Evolutionary conservation across 192 early-diverging fungal genomes (phyloP).

Genomic region (Coemansia sp.): DNA sequence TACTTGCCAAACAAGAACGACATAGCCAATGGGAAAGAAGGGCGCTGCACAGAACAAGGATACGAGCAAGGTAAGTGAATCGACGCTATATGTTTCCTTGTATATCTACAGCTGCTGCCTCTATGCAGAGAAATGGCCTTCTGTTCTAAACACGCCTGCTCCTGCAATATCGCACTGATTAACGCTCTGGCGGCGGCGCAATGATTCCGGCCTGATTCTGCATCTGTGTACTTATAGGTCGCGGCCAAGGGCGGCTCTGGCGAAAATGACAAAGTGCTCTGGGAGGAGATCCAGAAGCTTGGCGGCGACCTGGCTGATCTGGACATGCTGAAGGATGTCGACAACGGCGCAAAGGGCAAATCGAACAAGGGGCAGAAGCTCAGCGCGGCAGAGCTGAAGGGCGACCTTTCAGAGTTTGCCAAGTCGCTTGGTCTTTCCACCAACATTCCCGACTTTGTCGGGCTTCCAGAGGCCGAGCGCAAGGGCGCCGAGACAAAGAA

Average conservation of each 20-base stretch:
- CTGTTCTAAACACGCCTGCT: too few relatives aligned
- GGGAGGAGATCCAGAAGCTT: slow-evolving; percentile 64
- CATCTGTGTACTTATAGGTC: background rate
- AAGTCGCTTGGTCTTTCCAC: slow-evolving; percentile 42
- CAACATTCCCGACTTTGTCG: slow-evolving; percentile 30
- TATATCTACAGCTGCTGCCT: too few relatives aligned
- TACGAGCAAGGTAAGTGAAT: slow-evolving; percentile 9
- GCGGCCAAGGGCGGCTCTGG: background rate
- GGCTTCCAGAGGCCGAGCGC: slow-evolving; percentile 25
- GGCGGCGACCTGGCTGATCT: slow-evolving; percentile 60
- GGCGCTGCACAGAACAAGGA: slow-evolving; percentile 12
- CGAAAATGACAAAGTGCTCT: slow-evolving; percentile 27
- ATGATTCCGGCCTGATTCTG: too few relatives aligned
- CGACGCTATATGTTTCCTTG: background rate
- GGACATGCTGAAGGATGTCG: slow-evolving; percentile 57
- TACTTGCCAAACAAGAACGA: slow-evolving; percentile 2
- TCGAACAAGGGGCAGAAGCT: slow-evolving; percentile 18
- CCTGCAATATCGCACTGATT: too few relatives aligned
- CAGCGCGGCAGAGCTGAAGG: slow-evolving; percentile 18
- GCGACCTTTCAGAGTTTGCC: slow-evolving; percentile 39
- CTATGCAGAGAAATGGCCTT: too few relatives aligned
- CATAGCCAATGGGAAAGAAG: slow-evolving; percentile 20
- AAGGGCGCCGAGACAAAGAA: slow-evolving; percentile 1
- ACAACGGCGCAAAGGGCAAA: slow-evolving; percentile 39
- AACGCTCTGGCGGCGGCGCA: too few relatives aligned